A percentile compares a stretch with the other conserved stretches of the same genome.
These are phyloP conservation scores for Curvularia lunata DNA, from an alignment of 2,329 filamentous ascomycete genomes.

Conservation along the genomic window DNA sequence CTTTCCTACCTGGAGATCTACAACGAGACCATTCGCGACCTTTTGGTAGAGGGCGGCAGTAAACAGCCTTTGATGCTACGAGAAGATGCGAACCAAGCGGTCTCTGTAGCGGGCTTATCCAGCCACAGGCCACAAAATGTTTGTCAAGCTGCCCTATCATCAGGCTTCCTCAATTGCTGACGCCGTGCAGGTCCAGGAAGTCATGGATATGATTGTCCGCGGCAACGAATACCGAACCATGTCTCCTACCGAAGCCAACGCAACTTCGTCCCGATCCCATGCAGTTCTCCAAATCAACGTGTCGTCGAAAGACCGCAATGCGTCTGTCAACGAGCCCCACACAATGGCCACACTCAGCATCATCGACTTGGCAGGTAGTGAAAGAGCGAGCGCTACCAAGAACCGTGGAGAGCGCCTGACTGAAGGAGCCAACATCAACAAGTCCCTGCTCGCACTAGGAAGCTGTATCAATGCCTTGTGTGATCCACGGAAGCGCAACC, in stretches of 20 bases:
- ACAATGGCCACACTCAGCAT: constrained; percentile 99
- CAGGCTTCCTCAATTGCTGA: constrained; percentile 27
- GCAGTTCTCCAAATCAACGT: constrained; percentile 97
- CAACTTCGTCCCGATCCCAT: constrained; percentile 95
- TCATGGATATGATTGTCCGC: constrained; percentile 98
- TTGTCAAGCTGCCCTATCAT: constrained; percentile 16
- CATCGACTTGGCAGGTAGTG: constrained; percentile 95
- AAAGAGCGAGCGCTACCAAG: constrained; percentile 94
- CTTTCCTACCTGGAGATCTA: constrained; percentile 98
- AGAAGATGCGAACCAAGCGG: constrained; percentile 91
- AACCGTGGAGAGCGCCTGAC: constrained; percentile 89
- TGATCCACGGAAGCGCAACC: constrained; percentile 87
- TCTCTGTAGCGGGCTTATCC: constrained; percentile 87
- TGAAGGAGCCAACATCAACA: constrained; percentile 99
- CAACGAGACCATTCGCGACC: constrained; percentile 96
- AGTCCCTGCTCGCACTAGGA: constrained; percentile 89
- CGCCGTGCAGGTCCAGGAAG: constrained; percentile 67
- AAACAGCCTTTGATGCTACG: constrained; percentile 88
- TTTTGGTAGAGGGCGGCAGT: constrained; percentile 83
- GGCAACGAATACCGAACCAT: constrained; percentile 95
- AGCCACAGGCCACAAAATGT: constrained; percentile 92
- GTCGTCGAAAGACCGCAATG: constrained; percentile 91
- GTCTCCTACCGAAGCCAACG: constrained; percentile 95
- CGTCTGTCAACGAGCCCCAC: constrained; percentile 89
- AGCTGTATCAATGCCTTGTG: constrained; percentile 99